Conservation (phyloP, 2,329 filamentous ascomycete genomes). For the Penicillium vulpinum region DNA sequence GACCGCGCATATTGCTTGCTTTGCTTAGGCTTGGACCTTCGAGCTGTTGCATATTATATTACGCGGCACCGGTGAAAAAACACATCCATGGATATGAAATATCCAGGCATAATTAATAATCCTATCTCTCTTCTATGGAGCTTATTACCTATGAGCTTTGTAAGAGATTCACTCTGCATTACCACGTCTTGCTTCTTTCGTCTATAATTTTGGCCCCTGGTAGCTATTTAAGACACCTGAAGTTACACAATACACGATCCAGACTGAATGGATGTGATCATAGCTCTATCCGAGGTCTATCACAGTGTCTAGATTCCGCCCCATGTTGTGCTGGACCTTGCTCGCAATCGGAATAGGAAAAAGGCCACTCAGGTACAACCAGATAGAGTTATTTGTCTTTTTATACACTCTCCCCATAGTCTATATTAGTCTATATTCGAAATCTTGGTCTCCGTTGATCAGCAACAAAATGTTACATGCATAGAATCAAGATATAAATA, state of each 20-base stretch:
- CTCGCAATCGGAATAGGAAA: conserved; percentile 1
- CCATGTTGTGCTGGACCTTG: conserved; percentile 11
- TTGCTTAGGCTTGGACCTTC: conserved; percentile 7
- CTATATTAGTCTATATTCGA: background rate
- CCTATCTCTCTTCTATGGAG: background rate
- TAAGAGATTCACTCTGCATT: background rate
- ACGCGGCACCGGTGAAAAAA: background rate
- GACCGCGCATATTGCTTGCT: conserved; percentile 1
- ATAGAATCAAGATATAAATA: background rate
- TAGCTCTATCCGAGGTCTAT: conserved; percentile 11
- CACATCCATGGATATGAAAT: no score
- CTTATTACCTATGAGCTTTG: background rate
- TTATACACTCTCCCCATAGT: background rate
- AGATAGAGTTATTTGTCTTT: background rate
- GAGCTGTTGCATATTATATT: conserved; percentile 1
- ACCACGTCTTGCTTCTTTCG: conserved; percentile 1
- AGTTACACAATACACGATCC: conserved; percentile 20
- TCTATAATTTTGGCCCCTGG: conserved; percentile 4
- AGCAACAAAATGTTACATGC: background rate
- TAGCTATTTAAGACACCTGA: conserved; percentile 18
- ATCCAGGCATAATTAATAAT: background rate
- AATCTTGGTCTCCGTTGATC: background rate
- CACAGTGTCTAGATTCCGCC: conserved; percentile 8
- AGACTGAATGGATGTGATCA: conserved; percentile 8
- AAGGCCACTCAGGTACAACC: conserved; percentile 1